These are phyloP conservation scores for Trichoderma atroviride DNA, from an alignment of 2,329 filamentous ascomycete genomes.

Conservation along the genomic window DNA sequence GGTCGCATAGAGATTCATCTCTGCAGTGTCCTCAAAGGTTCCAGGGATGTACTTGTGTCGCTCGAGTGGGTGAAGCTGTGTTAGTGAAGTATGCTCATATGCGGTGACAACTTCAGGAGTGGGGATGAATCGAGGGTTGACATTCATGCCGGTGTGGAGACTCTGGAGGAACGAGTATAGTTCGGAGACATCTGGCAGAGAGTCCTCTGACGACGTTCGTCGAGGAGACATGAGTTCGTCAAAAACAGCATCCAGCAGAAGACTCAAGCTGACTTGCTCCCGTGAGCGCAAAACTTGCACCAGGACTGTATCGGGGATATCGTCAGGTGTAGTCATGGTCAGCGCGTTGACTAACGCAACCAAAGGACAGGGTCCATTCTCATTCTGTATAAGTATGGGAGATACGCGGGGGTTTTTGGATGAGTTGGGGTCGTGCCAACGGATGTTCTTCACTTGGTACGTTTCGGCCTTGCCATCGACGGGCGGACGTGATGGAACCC, in stretches of 20 bases:
- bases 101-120: slow-evolving; percentile 50
- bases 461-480: slow-evolving; percentile 66
- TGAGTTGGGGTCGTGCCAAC: slow-evolving; percentile 71
- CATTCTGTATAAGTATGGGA: slow-evolving; percentile 88
- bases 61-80: slow-evolving; percentile 54
- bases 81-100: slow-evolving; percentile 56
- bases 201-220: slow-evolving; percentile 61
- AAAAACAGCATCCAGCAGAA: slow-evolving; percentile 86
- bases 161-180: slow-evolving; percentile 86
- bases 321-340: slow-evolving; percentile 75
- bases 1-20: slow-evolving; percentile 88
- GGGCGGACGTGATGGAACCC: slow-evolving; percentile 46
- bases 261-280: slow-evolving; percentile 83
- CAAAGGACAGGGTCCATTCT: slow-evolving; percentile 91
- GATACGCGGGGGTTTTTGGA: slow-evolving; percentile 70
- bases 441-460: slow-evolving; percentile 90
- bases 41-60: slow-evolving; percentile 60
- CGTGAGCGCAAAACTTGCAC: slow-evolving; percentile 75
- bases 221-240: slow-evolving; percentile 86
- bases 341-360: slow-evolving; percentile 92
- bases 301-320: slow-evolving; percentile 66
- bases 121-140: slow-evolving; percentile 86
- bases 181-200: slow-evolving; percentile 83
- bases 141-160: slow-evolving; percentile 95
- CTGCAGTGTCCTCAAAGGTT: slow-evolving; percentile 81